Percentiles rank a stretch among this genome's conserved stretches.
phyloP scores from a whole-genome alignment of 192 early-diverging fungal species.

The Dissophora globulifera region DNA sequence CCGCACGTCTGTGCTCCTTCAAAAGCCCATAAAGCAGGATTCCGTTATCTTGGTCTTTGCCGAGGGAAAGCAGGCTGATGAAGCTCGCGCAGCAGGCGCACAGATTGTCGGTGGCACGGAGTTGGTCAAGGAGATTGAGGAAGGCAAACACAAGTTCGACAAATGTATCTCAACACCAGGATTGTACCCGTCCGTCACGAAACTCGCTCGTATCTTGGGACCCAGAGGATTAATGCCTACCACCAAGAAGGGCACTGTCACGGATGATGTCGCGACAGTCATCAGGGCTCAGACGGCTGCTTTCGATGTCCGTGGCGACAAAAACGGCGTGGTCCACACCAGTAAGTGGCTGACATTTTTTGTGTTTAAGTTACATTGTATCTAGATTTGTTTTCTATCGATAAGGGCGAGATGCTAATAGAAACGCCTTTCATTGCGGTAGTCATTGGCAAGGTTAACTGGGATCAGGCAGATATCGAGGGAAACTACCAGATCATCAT shows the following conservation, averaged over 20 bases:
- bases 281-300: conserved; percentile 73
- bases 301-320: conserved; percentile 82
- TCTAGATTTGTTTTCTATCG: too few relatives aligned
- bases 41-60: conserved; percentile 86
- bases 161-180: conserved; percentile 88
- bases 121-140: conserved; percentile 73
- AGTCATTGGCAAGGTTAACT: conserved; percentile 51
- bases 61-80: conserved; percentile 84
- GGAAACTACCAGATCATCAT: conserved; percentile 69
- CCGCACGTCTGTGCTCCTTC: conserved; percentile 81
- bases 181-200: conserved; percentile 89
- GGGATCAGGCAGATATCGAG: conserved; percentile 50
- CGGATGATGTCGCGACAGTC: conserved; percentile 74
- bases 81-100: conserved; percentile 83
- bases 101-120: conserved; percentile 89
- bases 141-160: conserved; percentile 71
- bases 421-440: too few relatives aligned
- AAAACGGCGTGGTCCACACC: conserved; percentile 74
- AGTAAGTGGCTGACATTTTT: conserved; percentile 35
- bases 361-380: too few relatives aligned
- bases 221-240: conserved; percentile 98
- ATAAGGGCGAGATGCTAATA: too few relatives aligned
- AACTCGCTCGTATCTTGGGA: conserved; percentile 89
- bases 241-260: conserved; percentile 85
- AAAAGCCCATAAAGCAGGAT: conserved; percentile 69